Evolutionary conservation across 2,329 filamentous ascomycete species (phyloP), one percentile per base, ranked within the genome.

Genomic region (Ramichloridium luteum): DNA sequence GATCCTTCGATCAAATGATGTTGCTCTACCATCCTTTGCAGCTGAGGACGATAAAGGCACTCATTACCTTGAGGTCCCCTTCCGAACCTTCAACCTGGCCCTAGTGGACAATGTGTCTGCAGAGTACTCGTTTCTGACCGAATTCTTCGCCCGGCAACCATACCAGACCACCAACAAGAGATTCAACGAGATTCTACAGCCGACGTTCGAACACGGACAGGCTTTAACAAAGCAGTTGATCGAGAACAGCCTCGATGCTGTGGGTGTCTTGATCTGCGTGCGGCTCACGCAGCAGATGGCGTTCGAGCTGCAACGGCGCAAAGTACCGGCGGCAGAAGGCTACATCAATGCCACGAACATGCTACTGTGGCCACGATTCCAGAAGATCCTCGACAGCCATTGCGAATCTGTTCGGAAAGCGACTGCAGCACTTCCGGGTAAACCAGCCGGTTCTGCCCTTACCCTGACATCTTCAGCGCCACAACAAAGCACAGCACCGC

Each of bases 261-360:
- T 98, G 1, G 90, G 90, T 3, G 66, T 94, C 6, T 65, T 98
- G 5, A 68, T 96, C n/a, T 90, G 83, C 51, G 86, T 98, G 17
- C 76, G 90, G 4, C 61, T 98, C 11, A 98, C 93, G 47, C 90
- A 96, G 52, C 83, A 90, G 45, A 78, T 88, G 37, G 86, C 90
- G 11, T 98, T 98, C 53, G 83, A 93, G 56, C 68, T 96, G 18
- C 90, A 98, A 56, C 73, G 88, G 8, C 76, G 88, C 33, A 88
- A 92, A 52, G 75, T 96, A 1, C 90, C 90, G 0, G 78, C 84
- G 4, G 77, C 83, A 2, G 90, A 98, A 51, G 70, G 74, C 23
- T 98, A 98, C 53, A 78, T 94, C 53, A 98, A 98, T 54, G 86
- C 76, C 27, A 93, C 84, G 4, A 86, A 80, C 50, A 98, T 98